Base-by-base conservation (phyloP, 176 grass and related monocot species). In the Hordeum marinum region DNA sequence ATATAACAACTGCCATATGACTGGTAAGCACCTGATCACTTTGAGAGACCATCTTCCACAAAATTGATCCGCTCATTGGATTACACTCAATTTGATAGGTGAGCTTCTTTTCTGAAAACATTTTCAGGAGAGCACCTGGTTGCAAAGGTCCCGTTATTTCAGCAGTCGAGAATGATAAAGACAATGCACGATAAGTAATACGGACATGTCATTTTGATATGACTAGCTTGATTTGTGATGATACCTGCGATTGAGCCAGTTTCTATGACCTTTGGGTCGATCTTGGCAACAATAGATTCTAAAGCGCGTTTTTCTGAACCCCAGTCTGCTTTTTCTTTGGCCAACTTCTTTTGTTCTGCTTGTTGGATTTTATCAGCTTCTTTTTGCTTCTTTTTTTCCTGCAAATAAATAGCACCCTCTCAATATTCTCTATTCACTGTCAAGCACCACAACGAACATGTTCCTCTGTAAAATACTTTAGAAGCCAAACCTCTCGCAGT, bases 31-130 rank as follows among this genome's bases (percentile, higher is more conserved):
- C 91, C 69, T 84, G 57, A 85, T 84, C 45, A 76, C 78, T 78
- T 60, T 87, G 25, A 79, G 84, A 91, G 31, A 90, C 60, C 83
- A 95, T 90, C 76, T 79, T 95, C 96, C 96, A 98, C 80, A 94
- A 72, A 84, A 98, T 90, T 42, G 96, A 98, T 29, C 75, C 72
- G 34, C 64, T 81, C 64, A 93, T 87, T 78, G 69, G 52, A 80
- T 98, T 95, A 54, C 63, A 66, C 7, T 50, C 89, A 77, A 89
- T 14, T 72, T 45, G 74, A 67, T 79, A 92, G 1, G 11, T 62
- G 80, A 95, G 76, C 15, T 59, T 78, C 12, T 98, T 94, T 32
- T 92, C 87, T 17, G 73, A 31, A 78, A 95, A 92, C 54, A 85
- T 89, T 40, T 58, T 72, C 46, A 95, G 70, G 90, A 98, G 93